phyloP scores from a whole-genome alignment of 73 alveolate genomes.

The Tetrahymena malaccensis region DNA sequence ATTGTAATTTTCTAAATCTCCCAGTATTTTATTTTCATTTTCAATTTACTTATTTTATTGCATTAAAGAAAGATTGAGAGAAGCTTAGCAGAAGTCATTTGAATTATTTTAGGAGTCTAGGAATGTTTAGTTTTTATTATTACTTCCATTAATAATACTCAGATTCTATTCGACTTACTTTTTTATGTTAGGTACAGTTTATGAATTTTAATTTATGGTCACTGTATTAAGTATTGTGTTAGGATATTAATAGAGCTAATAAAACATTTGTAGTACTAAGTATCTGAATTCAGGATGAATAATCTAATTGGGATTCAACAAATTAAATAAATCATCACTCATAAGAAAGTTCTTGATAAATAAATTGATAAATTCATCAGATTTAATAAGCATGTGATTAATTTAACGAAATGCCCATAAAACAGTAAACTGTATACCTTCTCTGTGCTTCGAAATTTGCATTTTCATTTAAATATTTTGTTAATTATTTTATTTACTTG shows the following conservation, averaged over 20 bases:
- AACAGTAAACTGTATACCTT: not conserved
- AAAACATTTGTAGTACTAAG: not conserved
- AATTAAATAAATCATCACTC: not conserved
- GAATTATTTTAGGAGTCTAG: not conserved
- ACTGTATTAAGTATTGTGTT: not conserved
- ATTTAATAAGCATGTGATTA: not conserved
- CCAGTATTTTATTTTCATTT: too few species aligned
- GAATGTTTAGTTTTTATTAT: not conserved
- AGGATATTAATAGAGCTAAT: not conserved
- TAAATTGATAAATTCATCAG: not conserved
- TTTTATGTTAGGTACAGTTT: not conserved
- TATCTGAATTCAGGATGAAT: not conserved
- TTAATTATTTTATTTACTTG: not conserved
- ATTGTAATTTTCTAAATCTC: too few species aligned
- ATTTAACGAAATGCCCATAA: not conserved
- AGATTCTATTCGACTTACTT: not conserved
- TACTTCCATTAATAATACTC: too few species aligned
- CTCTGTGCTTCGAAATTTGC: not conserved
- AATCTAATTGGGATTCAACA: not conserved
- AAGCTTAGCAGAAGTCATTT: not conserved
- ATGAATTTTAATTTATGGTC: not conserved
- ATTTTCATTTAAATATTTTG: not conserved
- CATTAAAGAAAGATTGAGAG: not conserved
- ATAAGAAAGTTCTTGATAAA: not conserved
- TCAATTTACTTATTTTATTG: not conserved